phyloP scores from a whole-genome alignment of 768 basidiomycete genomes.

The Coprinopsis sp. region DNA sequence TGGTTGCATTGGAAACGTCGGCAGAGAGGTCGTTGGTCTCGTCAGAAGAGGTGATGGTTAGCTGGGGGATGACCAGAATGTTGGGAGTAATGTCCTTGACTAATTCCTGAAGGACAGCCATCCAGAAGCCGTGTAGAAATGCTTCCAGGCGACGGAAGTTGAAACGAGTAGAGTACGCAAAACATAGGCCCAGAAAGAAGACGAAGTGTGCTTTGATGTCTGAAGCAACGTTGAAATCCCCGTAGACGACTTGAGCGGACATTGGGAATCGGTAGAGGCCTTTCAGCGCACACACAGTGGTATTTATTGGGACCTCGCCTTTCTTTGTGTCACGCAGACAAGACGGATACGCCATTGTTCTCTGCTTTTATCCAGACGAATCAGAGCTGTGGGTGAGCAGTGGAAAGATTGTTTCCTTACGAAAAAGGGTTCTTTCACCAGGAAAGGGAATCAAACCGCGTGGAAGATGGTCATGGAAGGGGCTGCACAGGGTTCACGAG shows the following conservation, averaged over 20 bases:
- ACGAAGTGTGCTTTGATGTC: neutral
- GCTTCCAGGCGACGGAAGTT: constrained; percentile 10
- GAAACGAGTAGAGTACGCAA: constrained; percentile 8
- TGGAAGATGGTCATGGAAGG: too few species aligned
- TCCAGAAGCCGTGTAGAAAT: constrained; percentile 8
- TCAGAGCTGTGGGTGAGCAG: too few species aligned
- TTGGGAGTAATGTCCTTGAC: neutral
- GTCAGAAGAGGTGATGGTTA: neutral
- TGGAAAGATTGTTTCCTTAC: too few species aligned
- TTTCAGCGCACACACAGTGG: too few species aligned
- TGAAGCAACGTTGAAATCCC: neutral
- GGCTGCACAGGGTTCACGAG: too few species aligned
- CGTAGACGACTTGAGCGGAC: neutral
- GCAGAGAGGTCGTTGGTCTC: neutral
- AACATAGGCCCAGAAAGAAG: neutral
- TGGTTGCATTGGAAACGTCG: neutral
- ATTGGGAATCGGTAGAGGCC: neutral
- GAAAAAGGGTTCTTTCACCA: too few species aligned
- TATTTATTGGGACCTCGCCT: too few species aligned
- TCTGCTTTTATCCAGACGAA: too few species aligned
- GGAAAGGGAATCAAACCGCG: too few species aligned
- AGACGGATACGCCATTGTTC: neutral
- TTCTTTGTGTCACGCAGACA: neutral
- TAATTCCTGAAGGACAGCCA: constrained; percentile 5
- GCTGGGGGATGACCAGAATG: neutral